Evolutionary conservation across 257 asterid species (phyloP), one percentile per base, ranked within the genome.

Genomic region (Mentha longifolia): DNA sequence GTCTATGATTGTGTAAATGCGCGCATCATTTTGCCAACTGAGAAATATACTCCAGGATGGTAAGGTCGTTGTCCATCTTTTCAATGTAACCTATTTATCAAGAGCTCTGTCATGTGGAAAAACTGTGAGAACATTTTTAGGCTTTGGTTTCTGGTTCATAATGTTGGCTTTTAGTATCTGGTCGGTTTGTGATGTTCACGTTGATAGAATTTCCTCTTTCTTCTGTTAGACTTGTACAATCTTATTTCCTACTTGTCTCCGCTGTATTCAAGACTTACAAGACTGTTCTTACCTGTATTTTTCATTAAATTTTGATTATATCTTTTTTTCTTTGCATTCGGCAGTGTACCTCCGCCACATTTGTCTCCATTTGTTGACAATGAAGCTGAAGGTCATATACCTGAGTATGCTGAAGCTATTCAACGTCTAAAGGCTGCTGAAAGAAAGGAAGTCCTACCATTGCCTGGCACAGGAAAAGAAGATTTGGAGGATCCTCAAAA

Each of bases 291-390:
- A 19, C 17, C 33, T 19, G 67, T 14, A 35, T 66, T 45, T 33
- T 58, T 17, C 50, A 39, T 9, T 13, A 41, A 20, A 5, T 62
- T 61, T 41, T 72, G 12, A 61, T 12, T n/a, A 1, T 35, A 5
- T 35, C 9, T 7, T 35, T 35, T 35, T 33, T 61, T 60, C 35
- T 68, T 59, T 61, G 37, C 49, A 17, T 70, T 68, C 72, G 42
- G 60, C 96, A 95, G 99, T 85, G 82, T 92, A 67, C 95, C 98
- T 68, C 99, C 99, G 1, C 99, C 98, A 13, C 99, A 95, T 75
- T 86, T 95, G 81, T 95, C 98, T 77, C 99, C 99, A 2, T 95
- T 95, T 80, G 94, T 95, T 51, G 97, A 95, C 84, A 95, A 89
- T 80, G 98, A 92, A 75, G 95, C 85, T 33, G 99, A 89, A 85